These are phyloP conservation scores for Yarrowia galli DNA, from an alignment of 1,139 yeast species.

Conservation along the genomic window DNA sequence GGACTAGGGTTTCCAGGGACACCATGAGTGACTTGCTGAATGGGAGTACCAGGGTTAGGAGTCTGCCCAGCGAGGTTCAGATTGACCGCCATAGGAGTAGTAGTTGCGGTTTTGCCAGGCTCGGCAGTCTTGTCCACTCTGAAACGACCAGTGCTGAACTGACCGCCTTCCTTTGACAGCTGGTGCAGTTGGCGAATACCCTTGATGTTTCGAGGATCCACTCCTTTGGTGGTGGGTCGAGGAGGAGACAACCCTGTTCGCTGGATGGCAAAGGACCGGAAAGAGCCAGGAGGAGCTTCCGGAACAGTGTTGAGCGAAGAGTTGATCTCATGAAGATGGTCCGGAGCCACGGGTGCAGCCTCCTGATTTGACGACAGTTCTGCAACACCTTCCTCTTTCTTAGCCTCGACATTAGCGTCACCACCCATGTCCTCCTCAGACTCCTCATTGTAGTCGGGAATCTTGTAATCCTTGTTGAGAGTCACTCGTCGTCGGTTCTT, in stretches of 20 bases:
- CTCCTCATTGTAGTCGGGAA: slow-evolving; percentile 11
- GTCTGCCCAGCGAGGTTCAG: neutral
- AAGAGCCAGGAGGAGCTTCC: slow-evolving; percentile 9
- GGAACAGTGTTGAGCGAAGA: neutral
- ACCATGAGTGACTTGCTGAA: no score
- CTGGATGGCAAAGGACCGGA: slow-evolving; percentile 1
- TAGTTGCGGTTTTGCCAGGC: neutral
- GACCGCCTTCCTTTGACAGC: slow-evolving; percentile 10
- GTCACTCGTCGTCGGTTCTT: slow-evolving; percentile 11
- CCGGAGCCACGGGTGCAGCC: no score
- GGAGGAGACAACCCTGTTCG: neutral
- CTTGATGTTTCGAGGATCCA: slow-evolving; percentile 2
- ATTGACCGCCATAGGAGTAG: neutral
- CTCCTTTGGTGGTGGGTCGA: neutral
- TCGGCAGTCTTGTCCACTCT: neutral
- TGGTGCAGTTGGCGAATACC: slow-evolving; percentile 17
- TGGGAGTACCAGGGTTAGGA: no score
- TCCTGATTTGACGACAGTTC: no score
- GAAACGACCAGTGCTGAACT: slow-evolving; percentile 6
- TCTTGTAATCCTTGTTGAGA: slow-evolving; percentile 7
- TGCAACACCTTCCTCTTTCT: no score
- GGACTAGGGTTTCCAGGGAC: neutral
- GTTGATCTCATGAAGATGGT: neutral
- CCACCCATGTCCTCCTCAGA: neutral
- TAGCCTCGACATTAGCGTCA: no score